Conservation (phyloP, 306 rosid genomes). For the Cucurbita pepo region DNA sequence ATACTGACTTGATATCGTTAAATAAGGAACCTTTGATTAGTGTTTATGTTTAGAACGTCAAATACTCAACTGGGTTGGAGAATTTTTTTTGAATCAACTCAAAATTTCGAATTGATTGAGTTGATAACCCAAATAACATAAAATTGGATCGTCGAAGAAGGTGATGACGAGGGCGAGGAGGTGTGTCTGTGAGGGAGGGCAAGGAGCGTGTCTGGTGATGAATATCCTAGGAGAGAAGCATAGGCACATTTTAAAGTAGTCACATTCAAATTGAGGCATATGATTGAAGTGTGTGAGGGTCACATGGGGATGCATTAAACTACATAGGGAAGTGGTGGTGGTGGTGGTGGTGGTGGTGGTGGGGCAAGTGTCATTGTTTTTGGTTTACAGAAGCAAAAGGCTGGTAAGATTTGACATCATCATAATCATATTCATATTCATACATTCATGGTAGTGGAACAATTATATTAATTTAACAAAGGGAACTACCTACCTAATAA, state of each 20-base stretch:
- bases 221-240: background rate
- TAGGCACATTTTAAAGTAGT: background rate
- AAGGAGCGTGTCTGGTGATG: background rate
- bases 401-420: constrained; percentile 2
- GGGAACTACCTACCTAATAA: background rate
- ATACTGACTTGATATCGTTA: background rate
- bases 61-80: no score
- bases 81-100: no score
- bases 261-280: background rate
- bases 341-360: background rate
- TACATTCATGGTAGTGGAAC: background rate
- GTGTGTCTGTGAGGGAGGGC: no score
- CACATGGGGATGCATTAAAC: constrained; percentile 5
- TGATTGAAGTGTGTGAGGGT: background rate
- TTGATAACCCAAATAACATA: no score
- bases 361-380: background rate
- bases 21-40: no score
- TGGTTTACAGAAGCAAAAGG: background rate
- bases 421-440: background rate
- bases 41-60: no score
- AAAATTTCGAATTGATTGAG: no score
- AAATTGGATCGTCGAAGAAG: no score
- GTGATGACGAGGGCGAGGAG: no score
- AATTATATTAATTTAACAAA: background rate
- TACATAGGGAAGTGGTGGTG: background rate